phyloP scores from a whole-genome alignment of 75 land plant genomes.

The Picea glauca region DNA sequence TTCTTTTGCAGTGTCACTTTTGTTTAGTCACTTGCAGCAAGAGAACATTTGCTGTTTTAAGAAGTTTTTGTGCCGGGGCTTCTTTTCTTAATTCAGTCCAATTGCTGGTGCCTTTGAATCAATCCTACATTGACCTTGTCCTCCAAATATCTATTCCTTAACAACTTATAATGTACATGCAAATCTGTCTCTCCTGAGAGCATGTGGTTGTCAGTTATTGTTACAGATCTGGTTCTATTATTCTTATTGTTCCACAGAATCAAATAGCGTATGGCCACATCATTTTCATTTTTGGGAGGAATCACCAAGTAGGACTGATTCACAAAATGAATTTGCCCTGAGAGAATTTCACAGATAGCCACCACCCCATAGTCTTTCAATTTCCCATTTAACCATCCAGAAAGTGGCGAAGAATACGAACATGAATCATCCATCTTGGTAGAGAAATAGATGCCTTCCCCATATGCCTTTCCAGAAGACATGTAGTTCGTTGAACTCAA shows the following conservation, averaged over 20 bases:
- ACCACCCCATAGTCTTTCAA: conserved; percentile 16
- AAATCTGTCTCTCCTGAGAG: neutral
- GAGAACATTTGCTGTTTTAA: too few species aligned
- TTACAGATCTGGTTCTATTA: neutral
- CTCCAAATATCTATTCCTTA: neutral
- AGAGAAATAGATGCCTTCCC: conserved; percentile 23
- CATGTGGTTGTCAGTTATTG: neutral
- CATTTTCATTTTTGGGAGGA: conserved; percentile 24
- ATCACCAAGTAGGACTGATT: conserved; percentile 10
- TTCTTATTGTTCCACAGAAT: conserved; percentile 7
- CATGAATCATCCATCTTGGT: conserved; percentile 1
- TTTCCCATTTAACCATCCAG: conserved; percentile 5
- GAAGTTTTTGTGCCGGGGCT: neutral
- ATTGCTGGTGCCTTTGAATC: neutral
- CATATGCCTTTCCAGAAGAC: conserved; percentile 4
- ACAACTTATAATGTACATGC: conserved; percentile 4
- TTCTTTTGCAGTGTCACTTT: too few species aligned
- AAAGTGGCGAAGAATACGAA: neutral
- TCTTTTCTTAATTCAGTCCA: neutral
- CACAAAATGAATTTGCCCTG: neutral
- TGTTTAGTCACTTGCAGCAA: too few species aligned
- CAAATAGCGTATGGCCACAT: conserved; percentile 32
- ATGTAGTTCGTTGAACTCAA: conserved; percentile 5
- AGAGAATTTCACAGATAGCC: conserved; percentile 31
- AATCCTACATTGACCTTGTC: neutral